Percentiles rank a stretch among this genome's conserved stretches.
Evolutionary conservation across 805 yeast species (phyloP).

Genomic region (Wickerhamiella brachini): DNA sequence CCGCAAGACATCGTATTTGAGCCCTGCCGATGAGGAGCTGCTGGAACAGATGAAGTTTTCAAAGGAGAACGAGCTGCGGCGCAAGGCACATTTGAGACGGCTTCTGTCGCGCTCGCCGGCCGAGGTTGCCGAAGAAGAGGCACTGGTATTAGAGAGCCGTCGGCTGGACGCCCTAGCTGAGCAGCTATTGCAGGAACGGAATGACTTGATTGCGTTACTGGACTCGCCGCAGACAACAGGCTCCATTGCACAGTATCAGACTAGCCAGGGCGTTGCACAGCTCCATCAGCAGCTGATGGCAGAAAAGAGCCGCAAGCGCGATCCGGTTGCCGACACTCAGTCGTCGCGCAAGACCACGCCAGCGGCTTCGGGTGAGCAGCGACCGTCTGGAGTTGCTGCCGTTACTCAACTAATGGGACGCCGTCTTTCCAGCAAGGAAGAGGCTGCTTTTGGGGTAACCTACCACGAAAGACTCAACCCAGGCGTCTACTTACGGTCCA

Average conservation of each 20-base stretch:
- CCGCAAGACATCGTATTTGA: slow-evolving; percentile 28
- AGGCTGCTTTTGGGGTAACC: slow-evolving; percentile 69
- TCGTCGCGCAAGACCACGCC: slow-evolving; percentile 18
- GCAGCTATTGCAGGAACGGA: slow-evolving; percentile 72
- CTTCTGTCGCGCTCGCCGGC: slow-evolving; percentile 79
- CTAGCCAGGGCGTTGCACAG: slow-evolving; percentile 83
- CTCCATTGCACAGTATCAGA: slow-evolving; percentile 57
- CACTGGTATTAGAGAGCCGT: slow-evolving; percentile 81
- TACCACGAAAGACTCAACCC: slow-evolving; percentile 47
- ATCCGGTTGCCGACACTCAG: slow-evolving; percentile 6
- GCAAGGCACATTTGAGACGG: slow-evolving; percentile 69
- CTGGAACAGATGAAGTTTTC: slow-evolving; percentile 56
- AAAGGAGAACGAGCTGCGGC: slow-evolving; percentile 54
- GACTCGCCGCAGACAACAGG: slow-evolving; percentile 73
- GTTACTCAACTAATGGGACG: slow-evolving; percentile 27
- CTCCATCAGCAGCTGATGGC: slow-evolving; percentile 65
- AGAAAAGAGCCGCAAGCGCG: slow-evolving; percentile 35
- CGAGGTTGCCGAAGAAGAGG: slow-evolving; percentile 95
- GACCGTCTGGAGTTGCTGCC: slow-evolving; percentile 17
- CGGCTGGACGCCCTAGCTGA: slow-evolving; percentile 86
- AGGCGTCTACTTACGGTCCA: slow-evolving; percentile 73
- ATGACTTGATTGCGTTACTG: slow-evolving; percentile 57
- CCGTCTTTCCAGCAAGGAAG: slow-evolving; percentile 60
- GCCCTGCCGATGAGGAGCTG: slow-evolving; percentile 36
- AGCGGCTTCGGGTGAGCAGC: slow-evolving; percentile 5